phyloP scores from a whole-genome alignment of 2,329 filamentous ascomycete species.

The Bisporella sp. region DNA sequence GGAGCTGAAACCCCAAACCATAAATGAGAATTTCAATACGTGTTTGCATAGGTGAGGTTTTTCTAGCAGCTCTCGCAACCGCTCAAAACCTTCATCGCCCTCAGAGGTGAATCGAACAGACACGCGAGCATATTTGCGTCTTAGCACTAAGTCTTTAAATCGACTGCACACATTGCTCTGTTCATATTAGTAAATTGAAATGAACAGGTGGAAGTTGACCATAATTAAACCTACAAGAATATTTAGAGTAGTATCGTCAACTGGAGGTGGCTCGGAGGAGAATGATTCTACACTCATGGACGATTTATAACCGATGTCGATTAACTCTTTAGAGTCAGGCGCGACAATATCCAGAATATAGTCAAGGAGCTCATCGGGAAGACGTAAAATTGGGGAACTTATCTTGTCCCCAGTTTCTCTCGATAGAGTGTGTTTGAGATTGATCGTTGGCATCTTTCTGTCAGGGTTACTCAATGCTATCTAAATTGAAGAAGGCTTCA shows the following conservation, averaged over 20 bases:
- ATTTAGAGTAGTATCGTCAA: too few species aligned
- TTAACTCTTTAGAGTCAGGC: conserved; percentile 7
- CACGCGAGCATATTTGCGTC: conserved; percentile 41
- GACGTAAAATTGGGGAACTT: conserved; percentile 1
- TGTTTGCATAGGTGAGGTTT: conserved; percentile 42
- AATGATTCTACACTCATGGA: conserved; percentile 47
- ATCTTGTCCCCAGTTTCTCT: neutral
- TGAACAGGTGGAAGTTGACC: neutral
- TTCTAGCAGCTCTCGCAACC: conserved; percentile 40
- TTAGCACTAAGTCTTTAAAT: conserved; percentile 42
- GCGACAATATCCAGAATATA: conserved; percentile 27
- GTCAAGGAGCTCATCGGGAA: conserved; percentile 8
- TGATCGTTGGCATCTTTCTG: conserved; percentile 8
- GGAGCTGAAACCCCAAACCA: conserved; percentile 51
- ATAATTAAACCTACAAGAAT: neutral
- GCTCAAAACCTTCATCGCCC: conserved; percentile 33
- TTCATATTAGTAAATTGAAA: neutral
- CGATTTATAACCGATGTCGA: conserved; percentile 35
- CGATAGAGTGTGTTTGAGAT: conserved; percentile 24
- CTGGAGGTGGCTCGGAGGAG: conserved; percentile 28
- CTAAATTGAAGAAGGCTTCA: too few species aligned
- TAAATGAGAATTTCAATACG: conserved; percentile 54
- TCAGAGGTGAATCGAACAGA: conserved; percentile 30
- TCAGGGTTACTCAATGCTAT: too few species aligned
- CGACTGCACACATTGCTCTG: conserved; percentile 38